Percentiles rank a stretch among this genome's conserved stretches.
phyloP scores from a whole-genome alignment of 495 filamentous ascomycete species.

The Sporormia fimetaria region DNA sequence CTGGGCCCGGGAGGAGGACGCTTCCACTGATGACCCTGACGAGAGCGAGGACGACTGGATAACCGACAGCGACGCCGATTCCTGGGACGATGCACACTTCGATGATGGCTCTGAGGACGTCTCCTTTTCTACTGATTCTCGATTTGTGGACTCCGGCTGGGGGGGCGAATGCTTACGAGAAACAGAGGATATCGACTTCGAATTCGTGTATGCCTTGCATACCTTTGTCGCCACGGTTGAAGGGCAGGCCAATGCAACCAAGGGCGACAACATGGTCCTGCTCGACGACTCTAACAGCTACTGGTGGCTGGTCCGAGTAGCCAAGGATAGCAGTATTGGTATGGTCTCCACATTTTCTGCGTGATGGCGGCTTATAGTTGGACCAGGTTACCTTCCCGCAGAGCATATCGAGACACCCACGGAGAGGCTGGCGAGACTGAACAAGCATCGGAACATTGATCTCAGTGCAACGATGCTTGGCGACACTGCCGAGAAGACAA shows the following conservation, averaged over 20 bases:
- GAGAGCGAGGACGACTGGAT: slow-evolving; percentile 26
- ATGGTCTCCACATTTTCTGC: slow-evolving; percentile 25
- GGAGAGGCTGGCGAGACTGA: slow-evolving; percentile 81
- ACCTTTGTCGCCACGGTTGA: slow-evolving; percentile 97
- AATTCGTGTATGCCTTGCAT: slow-evolving; percentile 96
- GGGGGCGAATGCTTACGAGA: slow-evolving; percentile 69
- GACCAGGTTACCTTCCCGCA: slow-evolving; percentile 79
- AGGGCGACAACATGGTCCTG: slow-evolving; percentile 99
- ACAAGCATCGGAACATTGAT: slow-evolving; percentile 97
- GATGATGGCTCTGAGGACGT: slow-evolving; percentile 43
- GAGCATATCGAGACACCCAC: slow-evolving; percentile 99
- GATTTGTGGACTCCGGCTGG: slow-evolving; percentile 57
- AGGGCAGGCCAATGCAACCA: slow-evolving; percentile 94
- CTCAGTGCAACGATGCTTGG: slow-evolving; percentile 89
- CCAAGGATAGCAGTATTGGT: slow-evolving; percentile 97
- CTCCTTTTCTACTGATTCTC: slow-evolving; percentile 39
- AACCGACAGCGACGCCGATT: slow-evolving; percentile 27
- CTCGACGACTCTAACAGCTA: slow-evolving; percentile 99
- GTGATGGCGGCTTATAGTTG: slow-evolving; percentile 8
- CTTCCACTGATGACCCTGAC: slow-evolving; percentile 8
- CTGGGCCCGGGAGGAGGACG: no score
- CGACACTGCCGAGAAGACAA: slow-evolving; percentile 78
- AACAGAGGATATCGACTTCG: slow-evolving; percentile 97
- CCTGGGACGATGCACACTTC: slow-evolving; percentile 24
- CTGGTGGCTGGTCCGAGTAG: slow-evolving; percentile 97